Conservation (phyloP, 306 rosid genomes). For the Lotus japonicus region DNA sequence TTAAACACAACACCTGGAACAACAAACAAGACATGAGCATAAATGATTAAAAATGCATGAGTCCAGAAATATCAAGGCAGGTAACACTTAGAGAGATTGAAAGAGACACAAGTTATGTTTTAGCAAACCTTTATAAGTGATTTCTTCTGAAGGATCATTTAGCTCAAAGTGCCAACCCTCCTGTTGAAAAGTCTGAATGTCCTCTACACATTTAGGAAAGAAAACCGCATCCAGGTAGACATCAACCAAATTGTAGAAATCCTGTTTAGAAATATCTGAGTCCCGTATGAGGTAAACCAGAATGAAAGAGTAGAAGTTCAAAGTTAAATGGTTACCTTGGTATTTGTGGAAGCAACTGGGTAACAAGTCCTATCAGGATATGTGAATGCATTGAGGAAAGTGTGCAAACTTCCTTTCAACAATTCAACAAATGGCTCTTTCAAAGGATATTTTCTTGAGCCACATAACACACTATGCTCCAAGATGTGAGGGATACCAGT, state of each 20-base stretch:
- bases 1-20: constrained; percentile 92
- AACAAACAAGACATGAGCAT: constrained; percentile 6
- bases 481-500: constrained; percentile 97
- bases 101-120: not conserved
- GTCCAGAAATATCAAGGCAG: not conserved
- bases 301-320: not conserved
- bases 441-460: constrained; percentile 91
- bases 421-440: constrained; percentile 95
- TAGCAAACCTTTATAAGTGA: constrained; percentile 69
- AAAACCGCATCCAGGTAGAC: constrained; percentile 97
- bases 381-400: constrained; percentile 92
- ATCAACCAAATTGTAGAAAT: constrained; percentile 90
- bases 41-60: not conserved
- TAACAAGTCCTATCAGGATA: constrained; percentile 98
- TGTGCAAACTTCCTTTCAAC: constrained; percentile 84
- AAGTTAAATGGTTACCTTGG: constrained; percentile 44
- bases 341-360: constrained; percentile 92
- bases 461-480: constrained; percentile 95
- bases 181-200: constrained; percentile 82
- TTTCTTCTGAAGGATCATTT: constrained; percentile 84
- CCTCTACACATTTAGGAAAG: constrained; percentile 90
- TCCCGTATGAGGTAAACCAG: not conserved
- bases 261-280: constrained; percentile 45
- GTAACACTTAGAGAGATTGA: not conserved
- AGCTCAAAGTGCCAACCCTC: constrained; percentile 99